These are phyloP conservation scores for Crithidia bombi DNA, from an alignment of 208 protist genomes.

Conservation along the genomic window DNA sequence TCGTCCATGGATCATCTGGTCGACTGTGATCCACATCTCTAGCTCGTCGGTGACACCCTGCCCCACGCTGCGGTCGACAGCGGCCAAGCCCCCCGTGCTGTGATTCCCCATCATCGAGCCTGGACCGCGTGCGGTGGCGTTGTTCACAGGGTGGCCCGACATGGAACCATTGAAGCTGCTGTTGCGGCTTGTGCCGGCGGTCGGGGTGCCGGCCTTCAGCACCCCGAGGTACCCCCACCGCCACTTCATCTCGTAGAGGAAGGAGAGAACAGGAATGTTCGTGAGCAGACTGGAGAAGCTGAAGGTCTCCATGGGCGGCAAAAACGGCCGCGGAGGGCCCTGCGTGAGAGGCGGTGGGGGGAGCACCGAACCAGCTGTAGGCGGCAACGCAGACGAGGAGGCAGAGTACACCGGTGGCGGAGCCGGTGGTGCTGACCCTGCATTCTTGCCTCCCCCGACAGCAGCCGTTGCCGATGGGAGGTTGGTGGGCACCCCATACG, in stretches of 20 bases:
- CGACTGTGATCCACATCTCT: constrained; percentile 86
- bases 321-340: constrained; percentile 14
- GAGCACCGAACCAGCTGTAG: background rate
- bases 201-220: constrained; percentile 44
- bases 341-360: constrained; percentile 7
- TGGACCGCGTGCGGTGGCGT: constrained; percentile 20
- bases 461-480: too few relatives aligned
- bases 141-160: background rate
- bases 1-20: constrained; percentile 82
- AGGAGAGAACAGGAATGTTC: constrained; percentile 87
- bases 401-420: constrained; percentile 8
- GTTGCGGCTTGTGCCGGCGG: constrained; percentile 20
- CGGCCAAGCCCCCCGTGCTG: constrained; percentile 36
- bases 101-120: constrained; percentile 35
- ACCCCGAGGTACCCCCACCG: constrained; percentile 74
- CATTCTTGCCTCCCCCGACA: background rate
- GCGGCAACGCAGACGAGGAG: background rate
- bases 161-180: constrained; percentile 18
- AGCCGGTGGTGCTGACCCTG: background rate
- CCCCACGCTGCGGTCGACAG: constrained; percentile 35
- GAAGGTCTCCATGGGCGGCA: constrained; percentile 87
- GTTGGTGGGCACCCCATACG: too few relatives aligned
- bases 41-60: constrained; percentile 68
- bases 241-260: constrained; percentile 88
- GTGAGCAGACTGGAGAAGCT: constrained; percentile 87